Evolutionary conservation across 768 basidiomycete genomes (phyloP), one percentile per base, ranked within the genome.

Genomic region (Tylopilus intermedius): DNA sequence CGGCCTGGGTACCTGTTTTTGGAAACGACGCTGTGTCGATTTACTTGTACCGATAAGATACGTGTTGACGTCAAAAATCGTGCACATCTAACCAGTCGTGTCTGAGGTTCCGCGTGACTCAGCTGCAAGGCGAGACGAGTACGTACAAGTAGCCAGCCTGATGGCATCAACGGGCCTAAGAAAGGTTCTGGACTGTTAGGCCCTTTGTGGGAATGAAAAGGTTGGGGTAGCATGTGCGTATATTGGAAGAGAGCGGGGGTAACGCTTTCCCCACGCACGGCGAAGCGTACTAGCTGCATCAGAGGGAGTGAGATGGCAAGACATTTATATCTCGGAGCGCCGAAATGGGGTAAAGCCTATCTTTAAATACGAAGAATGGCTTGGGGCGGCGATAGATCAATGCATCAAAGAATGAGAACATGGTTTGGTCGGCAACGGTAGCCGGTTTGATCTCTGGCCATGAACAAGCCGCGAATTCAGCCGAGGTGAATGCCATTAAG

Each of bases 81-180:
- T 26, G 46, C 24, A 21, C 24, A 29, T 27, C 39, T 27, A 11
- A 18, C 38, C 9, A 35, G 11, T 47, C 30, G 8, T 18, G n/a
- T 27, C 27, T 35, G 47, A 45, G 43, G 24, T 24, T 5, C 24
- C 2, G 22, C 29, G 42, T 15, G 4, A 44, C 30, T 35, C 24
- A 51, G 37, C 42, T 39, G 45, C 29, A 49, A 49, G 41, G 41
- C 2, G 6, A 45, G 26, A 39, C 15, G 13, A 39, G 41, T 57
- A 60, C 58, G 63, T 62, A 60, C 55, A 38, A 49, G 49, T 21
- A 32, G 38, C 30, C 46, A 24, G 44, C 24, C 26, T 4, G 18
- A 21, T 10, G 26, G 39, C n/a, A 35, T 13, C 33, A 46, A 51
- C 7, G 15, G 15, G 30, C 39, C 27, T 15, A 27, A n/a, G 33